phyloP scores from a whole-genome alignment of 495 filamentous ascomycete genomes.

The Cenococcum geophilum region DNA sequence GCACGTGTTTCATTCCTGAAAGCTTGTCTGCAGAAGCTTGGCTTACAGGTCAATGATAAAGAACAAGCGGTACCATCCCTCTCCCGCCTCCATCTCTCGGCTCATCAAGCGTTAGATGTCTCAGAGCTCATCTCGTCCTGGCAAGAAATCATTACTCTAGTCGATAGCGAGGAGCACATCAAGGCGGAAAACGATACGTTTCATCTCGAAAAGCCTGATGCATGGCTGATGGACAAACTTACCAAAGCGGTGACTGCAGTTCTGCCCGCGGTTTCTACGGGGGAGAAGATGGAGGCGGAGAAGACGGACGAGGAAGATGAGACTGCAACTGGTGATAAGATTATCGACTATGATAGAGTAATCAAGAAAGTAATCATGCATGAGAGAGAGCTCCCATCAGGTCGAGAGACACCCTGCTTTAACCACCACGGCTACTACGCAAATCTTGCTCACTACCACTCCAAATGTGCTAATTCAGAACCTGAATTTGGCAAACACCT shows the following conservation, averaged over 20 bases:
- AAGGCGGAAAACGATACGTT: constrained; percentile 84
- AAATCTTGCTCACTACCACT: constrained; percentile 62
- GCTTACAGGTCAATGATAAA: constrained; percentile 66
- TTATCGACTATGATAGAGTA: constrained; percentile 68
- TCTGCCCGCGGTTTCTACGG: constrained; percentile 5
- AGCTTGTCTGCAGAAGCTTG: constrained; percentile 76
- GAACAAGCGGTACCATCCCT: constrained; percentile 69
- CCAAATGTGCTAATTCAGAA: constrained; percentile 48
- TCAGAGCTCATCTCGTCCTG: constrained; percentile 59
- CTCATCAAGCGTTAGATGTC: constrained; percentile 56
- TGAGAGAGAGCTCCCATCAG: constrained; percentile 59
- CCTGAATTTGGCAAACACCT: constrained; percentile 67
- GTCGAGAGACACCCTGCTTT: constrained; percentile 79
- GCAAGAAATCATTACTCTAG: constrained; percentile 60
- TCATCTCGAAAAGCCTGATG: constrained; percentile 57
- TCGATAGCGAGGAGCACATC: constrained; percentile 67
- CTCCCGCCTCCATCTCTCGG: constrained; percentile 79
- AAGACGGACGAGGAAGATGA: constrained; percentile 8
- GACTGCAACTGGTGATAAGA: constrained; percentile 44
- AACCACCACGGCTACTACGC: constrained; percentile 76
- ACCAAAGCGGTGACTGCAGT: constrained; percentile 43
- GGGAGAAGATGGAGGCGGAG: not conserved
- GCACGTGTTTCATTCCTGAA: constrained; percentile 70
- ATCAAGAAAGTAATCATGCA: constrained; percentile 68
- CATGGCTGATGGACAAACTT: constrained; percentile 56